phyloP scores from a whole-genome alignment of 2,329 filamentous ascomycete species.

The Microcyclosporella mali region DNA sequence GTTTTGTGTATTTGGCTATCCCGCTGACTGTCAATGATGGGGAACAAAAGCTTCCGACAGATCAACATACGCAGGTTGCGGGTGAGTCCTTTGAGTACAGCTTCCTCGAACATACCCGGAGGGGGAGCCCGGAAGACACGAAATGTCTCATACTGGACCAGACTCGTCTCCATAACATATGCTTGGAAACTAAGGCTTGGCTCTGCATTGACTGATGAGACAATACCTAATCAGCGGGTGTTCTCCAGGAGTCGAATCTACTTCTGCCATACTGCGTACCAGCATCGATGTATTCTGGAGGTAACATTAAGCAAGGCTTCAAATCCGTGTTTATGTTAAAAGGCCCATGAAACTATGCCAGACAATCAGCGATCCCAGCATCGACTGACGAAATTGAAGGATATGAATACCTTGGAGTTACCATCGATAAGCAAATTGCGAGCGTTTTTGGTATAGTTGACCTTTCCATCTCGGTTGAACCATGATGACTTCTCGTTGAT shows the following conservation, averaged over 20 bases:
- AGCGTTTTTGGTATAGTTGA: slow-evolving; percentile 2
- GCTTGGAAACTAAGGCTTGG: background rate
- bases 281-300: slow-evolving; percentile 9
- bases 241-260: background rate
- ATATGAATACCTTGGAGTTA: background rate
- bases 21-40: background rate
- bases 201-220: background rate
- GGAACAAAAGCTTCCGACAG: background rate
- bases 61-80: slow-evolving; percentile 7
- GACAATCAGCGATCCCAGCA: no score
- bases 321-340: slow-evolving; percentile 6
- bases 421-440: background rate
- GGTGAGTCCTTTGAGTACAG: slow-evolving; percentile 13
- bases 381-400: background rate
- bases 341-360: slow-evolving; percentile 6
- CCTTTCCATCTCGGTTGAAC: background rate
- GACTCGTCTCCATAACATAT: slow-evolving; percentile 1
- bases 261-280: slow-evolving; percentile 3
- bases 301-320: slow-evolving; percentile 4
- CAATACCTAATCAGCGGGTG: background rate
- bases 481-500: no score
- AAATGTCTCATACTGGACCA: slow-evolving; percentile 8
- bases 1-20: slow-evolving; percentile 6
- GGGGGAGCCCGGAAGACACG: slow-evolving; percentile 2
- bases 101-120: slow-evolving; percentile 10